Evolutionary conservation across 306 rosid species (phyloP).

Genomic region (Lupinus albus): DNA sequence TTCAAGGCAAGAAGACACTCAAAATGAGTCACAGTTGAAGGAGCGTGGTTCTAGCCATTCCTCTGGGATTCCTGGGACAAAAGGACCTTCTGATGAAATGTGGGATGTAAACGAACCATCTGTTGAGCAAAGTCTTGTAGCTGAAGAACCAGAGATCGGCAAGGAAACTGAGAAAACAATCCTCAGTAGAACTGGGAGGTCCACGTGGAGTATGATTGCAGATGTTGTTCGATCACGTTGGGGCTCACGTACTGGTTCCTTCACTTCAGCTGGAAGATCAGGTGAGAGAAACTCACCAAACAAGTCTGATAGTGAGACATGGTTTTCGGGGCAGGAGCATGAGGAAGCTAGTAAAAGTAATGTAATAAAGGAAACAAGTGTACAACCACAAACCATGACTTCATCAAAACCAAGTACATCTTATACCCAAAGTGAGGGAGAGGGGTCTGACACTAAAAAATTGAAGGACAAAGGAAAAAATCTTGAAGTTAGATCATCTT

Average conservation of each 20-base stretch:
- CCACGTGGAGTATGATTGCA: slow-evolving; percentile 65
- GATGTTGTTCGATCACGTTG: slow-evolving; percentile 72
- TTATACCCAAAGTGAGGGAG: slow-evolving; percentile 50
- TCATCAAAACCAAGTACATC: slow-evolving; percentile 40
- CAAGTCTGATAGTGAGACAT: slow-evolving; percentile 68
- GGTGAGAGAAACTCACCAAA: slow-evolving; percentile 63
- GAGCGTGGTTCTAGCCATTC: slow-evolving; percentile 50
- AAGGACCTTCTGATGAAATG: slow-evolving; percentile 83
- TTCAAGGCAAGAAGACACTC: slow-evolving; percentile 42
- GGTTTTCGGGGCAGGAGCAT: slow-evolving; percentile 75
- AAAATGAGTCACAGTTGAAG: slow-evolving; percentile 49
- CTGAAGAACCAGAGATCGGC: slow-evolving; percentile 53
- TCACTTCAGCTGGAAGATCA: slow-evolving; percentile 54
- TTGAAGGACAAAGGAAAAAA: slow-evolving; percentile 48
- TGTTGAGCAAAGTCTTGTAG: slow-evolving; percentile 43
- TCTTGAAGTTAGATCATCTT: slow-evolving; percentile 58
- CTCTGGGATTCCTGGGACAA: slow-evolving; percentile 62
- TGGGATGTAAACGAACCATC: slow-evolving; percentile 68
- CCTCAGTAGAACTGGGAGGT: slow-evolving; percentile 75
- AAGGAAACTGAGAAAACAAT: slow-evolving; percentile 46
- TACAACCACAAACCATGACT: slow-evolving; percentile 47
- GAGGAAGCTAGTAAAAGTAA: slow-evolving; percentile 58
- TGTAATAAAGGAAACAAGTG: slow-evolving; percentile 43
- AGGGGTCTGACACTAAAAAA: slow-evolving; percentile 42
- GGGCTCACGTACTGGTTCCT: slow-evolving; percentile 59